These are phyloP conservation scores for Leucocoprinus sp. DNA, from an alignment of 768 basidiomycete genomes.

Conservation along the genomic window DNA sequence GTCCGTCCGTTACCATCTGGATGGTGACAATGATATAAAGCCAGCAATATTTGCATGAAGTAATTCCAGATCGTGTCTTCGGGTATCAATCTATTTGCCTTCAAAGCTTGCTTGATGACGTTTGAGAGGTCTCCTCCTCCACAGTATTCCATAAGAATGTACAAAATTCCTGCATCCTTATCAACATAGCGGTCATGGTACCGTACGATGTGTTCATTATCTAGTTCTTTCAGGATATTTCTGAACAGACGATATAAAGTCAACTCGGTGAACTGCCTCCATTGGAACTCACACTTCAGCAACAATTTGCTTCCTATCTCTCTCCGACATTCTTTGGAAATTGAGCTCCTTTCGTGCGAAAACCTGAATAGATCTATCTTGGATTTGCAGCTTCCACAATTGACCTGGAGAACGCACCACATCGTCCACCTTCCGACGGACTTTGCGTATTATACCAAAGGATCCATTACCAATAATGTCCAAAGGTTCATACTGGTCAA, in stretches of 20 bases:
- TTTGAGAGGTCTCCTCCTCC: slow-evolving; percentile 91
- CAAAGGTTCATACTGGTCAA: slow-evolving; percentile 79
- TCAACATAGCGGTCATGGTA: slow-evolving; percentile 92
- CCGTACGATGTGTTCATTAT: slow-evolving; percentile 94
- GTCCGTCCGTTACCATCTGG: slow-evolving; percentile 52
- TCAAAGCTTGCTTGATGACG: slow-evolving; percentile 73
- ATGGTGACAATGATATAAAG: slow-evolving; percentile 89
- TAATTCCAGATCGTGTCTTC: slow-evolving; percentile 97
- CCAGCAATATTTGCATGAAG: slow-evolving; percentile 87
- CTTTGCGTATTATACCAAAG: slow-evolving; percentile 97
- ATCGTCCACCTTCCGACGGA: slow-evolving; percentile 76
- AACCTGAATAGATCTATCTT: slow-evolving; percentile 34
- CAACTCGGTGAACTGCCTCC: neutral
- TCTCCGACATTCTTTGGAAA: slow-evolving; percentile 94
- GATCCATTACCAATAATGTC: slow-evolving; percentile 96
- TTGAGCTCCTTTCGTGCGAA: slow-evolving; percentile 95
- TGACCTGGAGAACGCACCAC: slow-evolving; percentile 40
- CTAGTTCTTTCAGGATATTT: slow-evolving; percentile 92
- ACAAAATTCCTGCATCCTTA: slow-evolving; percentile 80
- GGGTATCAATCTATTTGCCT: slow-evolving; percentile 62
- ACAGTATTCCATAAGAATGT: slow-evolving; percentile 99
- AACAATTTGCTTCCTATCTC: slow-evolving; percentile 94
- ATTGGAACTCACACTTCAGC: slow-evolving; percentile 81
- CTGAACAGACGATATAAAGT: slow-evolving; percentile 31
- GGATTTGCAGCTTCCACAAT: slow-evolving; percentile 3